Conservation (phyloP, 495 filamentous ascomycete genomes). For the Xanthoparmelia taractica region DNA sequence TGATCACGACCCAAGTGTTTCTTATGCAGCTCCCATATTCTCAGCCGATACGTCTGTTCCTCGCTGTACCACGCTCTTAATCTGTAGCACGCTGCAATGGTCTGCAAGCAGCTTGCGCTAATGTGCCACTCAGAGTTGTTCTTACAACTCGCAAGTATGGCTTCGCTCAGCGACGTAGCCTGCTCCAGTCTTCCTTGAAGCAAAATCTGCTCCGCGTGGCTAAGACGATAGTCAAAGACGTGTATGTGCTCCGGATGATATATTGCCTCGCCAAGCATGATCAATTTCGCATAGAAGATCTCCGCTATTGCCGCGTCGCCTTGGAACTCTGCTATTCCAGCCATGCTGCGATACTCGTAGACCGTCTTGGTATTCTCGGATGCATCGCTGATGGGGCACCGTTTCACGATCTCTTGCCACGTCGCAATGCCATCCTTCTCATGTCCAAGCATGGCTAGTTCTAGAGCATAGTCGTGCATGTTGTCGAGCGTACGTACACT, state of each 20-base stretch:
- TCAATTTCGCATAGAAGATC: slow-evolving; percentile 10
- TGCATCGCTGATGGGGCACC: slow-evolving; percentile 14
- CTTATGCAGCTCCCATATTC: slow-evolving; percentile 10
- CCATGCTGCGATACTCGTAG: slow-evolving; percentile 14
- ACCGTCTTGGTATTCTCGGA: slow-evolving; percentile 13
- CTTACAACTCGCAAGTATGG: slow-evolving; percentile 3
- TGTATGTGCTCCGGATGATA: slow-evolving; percentile 15
- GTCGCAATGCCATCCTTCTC: slow-evolving; percentile 8
- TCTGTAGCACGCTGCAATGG: slow-evolving; percentile 13
- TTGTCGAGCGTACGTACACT: slow-evolving; percentile 18
- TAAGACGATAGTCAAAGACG: slow-evolving; percentile 17
- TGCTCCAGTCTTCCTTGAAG: slow-evolving; percentile 16
- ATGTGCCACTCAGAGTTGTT: slow-evolving; percentile 13
- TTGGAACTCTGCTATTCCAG: slow-evolving; percentile 13
- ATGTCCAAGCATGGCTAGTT: slow-evolving; percentile 15
- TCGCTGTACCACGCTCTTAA: slow-evolving; percentile 8
- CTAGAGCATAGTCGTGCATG: slow-evolving; percentile 18
- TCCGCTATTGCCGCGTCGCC: slow-evolving; percentile 13
- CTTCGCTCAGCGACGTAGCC: slow-evolving; percentile 9
- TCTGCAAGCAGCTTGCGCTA: slow-evolving; percentile 10
- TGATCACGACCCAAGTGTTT: slow-evolving; percentile 11
- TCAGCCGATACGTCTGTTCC: slow-evolving; percentile 12
- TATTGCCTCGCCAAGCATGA: slow-evolving; percentile 9
- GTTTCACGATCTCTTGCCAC: slow-evolving; percentile 14
- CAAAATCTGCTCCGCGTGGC: slow-evolving; percentile 15